phyloP scores from a whole-genome alignment of 805 yeast genomes.

The Candida takata region DNA sequence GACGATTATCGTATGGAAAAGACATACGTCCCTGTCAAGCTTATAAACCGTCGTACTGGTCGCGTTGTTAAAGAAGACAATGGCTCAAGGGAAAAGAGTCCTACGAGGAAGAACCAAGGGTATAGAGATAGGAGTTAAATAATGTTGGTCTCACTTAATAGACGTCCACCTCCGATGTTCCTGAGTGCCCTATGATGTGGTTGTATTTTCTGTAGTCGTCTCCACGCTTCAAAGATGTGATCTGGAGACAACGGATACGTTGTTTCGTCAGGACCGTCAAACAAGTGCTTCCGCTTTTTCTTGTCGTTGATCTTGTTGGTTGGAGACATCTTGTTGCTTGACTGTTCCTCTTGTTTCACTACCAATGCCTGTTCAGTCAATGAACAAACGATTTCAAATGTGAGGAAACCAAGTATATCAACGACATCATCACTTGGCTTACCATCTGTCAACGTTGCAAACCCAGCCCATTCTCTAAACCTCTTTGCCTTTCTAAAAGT shows the following conservation, averaged over 20 bases:
- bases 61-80: conserved; percentile 8
- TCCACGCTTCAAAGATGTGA: conserved; percentile 87
- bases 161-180: conserved; percentile 52
- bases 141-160: conserved; percentile 28
- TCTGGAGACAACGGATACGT: conserved; percentile 70
- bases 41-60: conserved; percentile 24
- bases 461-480: conserved; percentile 94
- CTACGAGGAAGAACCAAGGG: conserved; percentile 3
- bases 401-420: conserved; percentile 89
- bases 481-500: conserved; percentile 92
- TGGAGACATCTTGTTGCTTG: conserved; percentile 28
- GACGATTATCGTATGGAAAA: conserved; percentile 7
- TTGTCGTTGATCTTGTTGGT: conserved; percentile 27
- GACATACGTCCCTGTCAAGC: conserved; percentile 31
- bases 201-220: conserved; percentile 56
- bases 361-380: conserved; percentile 86
- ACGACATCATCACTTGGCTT: conserved; percentile 95
- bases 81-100: too few species aligned
- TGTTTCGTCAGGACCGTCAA: conserved; percentile 84
- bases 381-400: conserved; percentile 94
- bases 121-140: conserved; percentile 16
- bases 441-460: conserved; percentile 74
- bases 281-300: conserved; percentile 52
- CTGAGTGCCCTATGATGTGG: conserved; percentile 57
- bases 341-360: conserved; percentile 65